Percentiles rank a stretch among this genome's conserved stretches.
phyloP scores from a whole-genome alignment of 768 basidiomycete species.

The Clavaria fumosa region DNA sequence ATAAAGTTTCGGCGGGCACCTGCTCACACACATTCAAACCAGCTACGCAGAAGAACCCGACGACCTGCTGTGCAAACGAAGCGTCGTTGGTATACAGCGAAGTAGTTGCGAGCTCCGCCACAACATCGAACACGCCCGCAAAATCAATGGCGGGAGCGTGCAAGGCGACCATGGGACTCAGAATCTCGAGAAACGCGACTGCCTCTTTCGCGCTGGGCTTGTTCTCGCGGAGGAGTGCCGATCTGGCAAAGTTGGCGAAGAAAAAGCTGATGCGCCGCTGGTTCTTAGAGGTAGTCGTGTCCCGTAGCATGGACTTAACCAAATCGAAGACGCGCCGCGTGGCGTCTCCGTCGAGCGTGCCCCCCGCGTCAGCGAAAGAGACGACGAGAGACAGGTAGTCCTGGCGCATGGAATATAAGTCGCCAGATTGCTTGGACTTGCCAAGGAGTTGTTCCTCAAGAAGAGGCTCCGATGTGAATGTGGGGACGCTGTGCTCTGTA shows the following conservation, averaged over 20 bases:
- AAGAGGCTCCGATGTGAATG: conserved; percentile 14
- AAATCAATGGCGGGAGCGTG: conserved; percentile 39
- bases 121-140: conserved; percentile 36
- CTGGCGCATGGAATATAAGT: conserved; percentile 40
- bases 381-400: conserved; percentile 46
- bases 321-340: conserved; percentile 38
- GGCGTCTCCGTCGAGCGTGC: conserved; percentile 26
- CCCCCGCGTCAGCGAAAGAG: conserved; percentile 35
- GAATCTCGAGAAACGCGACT: conserved; percentile 34
- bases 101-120: conserved; percentile 30
- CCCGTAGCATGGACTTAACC: conserved; percentile 39
- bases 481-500: conserved; percentile 16
- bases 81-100: conserved; percentile 36
- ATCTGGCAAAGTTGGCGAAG: conserved; percentile 34
- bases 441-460: conserved; percentile 23
- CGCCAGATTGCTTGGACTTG: conserved; percentile 35
- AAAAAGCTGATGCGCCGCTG: conserved; percentile 32
- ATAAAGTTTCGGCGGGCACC: conserved; percentile 26
- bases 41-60: conserved; percentile 29
- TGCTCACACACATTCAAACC: conserved; percentile 32
- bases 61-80: conserved; percentile 31
- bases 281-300: conserved; percentile 24
- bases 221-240: conserved; percentile 32
- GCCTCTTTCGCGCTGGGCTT: conserved; percentile 32
- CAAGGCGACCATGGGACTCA: conserved; percentile 39